Evolutionary conservation across 2,329 filamentous ascomycete genomes (phyloP), one percentile per base, ranked within the genome.

Genomic region (Cercospora sojina): DNA sequence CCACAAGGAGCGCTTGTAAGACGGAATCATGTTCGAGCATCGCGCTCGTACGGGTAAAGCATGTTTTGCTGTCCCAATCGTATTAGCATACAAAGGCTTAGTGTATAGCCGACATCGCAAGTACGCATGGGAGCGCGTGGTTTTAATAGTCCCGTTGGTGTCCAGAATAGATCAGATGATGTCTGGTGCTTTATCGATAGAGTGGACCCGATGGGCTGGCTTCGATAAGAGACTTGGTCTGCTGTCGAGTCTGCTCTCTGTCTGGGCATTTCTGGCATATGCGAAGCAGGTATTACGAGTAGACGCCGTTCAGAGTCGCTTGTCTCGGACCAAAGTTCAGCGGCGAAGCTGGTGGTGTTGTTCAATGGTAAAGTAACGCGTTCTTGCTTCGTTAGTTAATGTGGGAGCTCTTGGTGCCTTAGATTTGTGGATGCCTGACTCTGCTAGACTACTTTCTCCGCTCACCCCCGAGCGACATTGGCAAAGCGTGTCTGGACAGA

Each of bases 381-480:
- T 49, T 49, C 43, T 38, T 38, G 35, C 12, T 13, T 35, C 3
- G 31, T 35, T 10, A 32, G 31, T 32, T 32, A 10, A 12, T 35
- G 12, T 1, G 2, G 3, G 31, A 35, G 31, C 31, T 3, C 10
- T 41, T 41, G 35, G 5, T 41, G 35, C 35, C 35, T 41, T 41
- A 41, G 35, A 41, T n/a, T 41, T n/a, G 3, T n/a, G 35, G 16
- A 41, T 49, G 43, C 43, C 43, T 49, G 43, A 49, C 18, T 13
- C 8, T n/a, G 51, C 51, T n/a, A n/a, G n/a, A n/a, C n/a, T 27
- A 25, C 51, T 18, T 29, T 29, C 51, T 56, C 51, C 51, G 51
- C 51, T 29, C 25, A 56, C 51, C 51, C 51, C 51, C 51, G 51
- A 56, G 51, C 51, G 51, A 60, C 35, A 60, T 27, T 60, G 18